Evolutionary conservation across 371 early-diverging fungal genomes (phyloP).

Genomic region (Mortierella sp.): DNA sequence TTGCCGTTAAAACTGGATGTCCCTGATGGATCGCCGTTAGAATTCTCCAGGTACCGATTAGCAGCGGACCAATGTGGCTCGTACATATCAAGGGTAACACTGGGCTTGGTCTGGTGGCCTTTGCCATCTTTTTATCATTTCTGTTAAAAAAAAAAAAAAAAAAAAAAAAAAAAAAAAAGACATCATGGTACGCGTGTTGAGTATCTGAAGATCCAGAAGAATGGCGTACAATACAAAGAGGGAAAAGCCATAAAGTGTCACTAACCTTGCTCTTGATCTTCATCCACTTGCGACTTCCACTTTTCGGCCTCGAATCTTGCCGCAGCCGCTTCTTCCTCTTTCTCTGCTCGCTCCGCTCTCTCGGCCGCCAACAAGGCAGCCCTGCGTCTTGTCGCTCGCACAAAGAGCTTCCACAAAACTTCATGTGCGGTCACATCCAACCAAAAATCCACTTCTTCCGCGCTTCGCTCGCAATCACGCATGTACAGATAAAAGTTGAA

Average conservation of each 20-base stretch:
- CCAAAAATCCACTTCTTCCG: slow-evolving; percentile 75
- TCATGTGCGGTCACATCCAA: slow-evolving; percentile 75
- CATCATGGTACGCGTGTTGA: background rate
- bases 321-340: background rate
- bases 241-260: background rate
- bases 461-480: slow-evolving; percentile 68
- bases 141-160: background rate
- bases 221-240: background rate
- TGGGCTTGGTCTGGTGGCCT: slow-evolving; percentile 19
- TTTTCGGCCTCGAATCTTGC: background rate
- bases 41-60: slow-evolving; percentile 33
- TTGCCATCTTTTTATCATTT: background rate
- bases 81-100: slow-evolving; percentile 31
- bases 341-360: slow-evolving; percentile 9
- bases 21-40: background rate
- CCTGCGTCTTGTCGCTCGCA: slow-evolving; percentile 27
- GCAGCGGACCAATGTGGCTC: slow-evolving; percentile 43
- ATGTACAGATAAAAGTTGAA: slow-evolving; percentile 75
- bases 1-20: background rate
- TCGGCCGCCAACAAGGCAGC: slow-evolving; percentile 17
- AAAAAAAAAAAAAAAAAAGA: background rate
- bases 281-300: slow-evolving; percentile 5
- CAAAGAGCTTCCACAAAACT: slow-evolving; percentile 65
- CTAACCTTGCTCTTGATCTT: slow-evolving; percentile 2
- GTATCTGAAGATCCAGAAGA: background rate